Base-by-base conservation (phyloP, 352 stramenopile species). In the Phytopythium delawarense region DNA sequence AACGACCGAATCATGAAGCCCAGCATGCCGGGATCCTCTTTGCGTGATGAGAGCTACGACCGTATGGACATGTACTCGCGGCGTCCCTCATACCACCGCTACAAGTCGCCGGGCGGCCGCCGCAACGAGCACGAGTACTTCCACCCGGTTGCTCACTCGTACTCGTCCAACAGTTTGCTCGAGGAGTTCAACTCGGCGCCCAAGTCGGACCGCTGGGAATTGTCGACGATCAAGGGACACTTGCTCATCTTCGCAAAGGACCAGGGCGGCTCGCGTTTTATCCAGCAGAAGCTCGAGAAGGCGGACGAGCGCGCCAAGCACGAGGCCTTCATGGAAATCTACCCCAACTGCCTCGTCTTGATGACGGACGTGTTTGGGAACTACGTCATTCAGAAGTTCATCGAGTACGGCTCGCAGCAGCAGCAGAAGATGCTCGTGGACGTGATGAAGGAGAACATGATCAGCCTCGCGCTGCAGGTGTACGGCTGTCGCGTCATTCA, bases 331-430 rank as follows among this genome's bases (percentile, higher is more conserved):
- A 78, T 79, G 40, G 89, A 97, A 57, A 80, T 96, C n/a, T 89
- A 81, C 30, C 83, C 84, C 13, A 81, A 91, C 42, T 87, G 81
- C 18, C 72, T 96, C 21, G 34, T 78, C 48, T 66, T 97, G 48
- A 97, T 97, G 89, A 92, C 83, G 34, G 88, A 97, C 59, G 96
- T 99, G 8, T 99, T 99, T 73, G 97, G 97, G 20, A 99, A 99
- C 74, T 99, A 99, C 66, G 97, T 99, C 30, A 97, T 99, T 42
- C 97, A 99, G 73, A 99, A 99, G 67, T 88, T 99, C 37, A 92
- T 98, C 61, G 94, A 98, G 57, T 96, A 98, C 75, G 96, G 96
- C 30, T 97, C 79, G 8, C 39, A 77, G 21, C 76, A 95, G 20
- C 92, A 98, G 63, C 89, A 96, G 53, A 79, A 89, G 40, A 61